Conservation (phyloP, 78 protist species). For the slime mould (Dictyostelium discoideum) region dicty_2.7 NC_007090.3:3992501-3993000, state of each 20-base stretch:
- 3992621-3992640: background rate
- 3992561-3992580: background rate
- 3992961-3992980: conserved; percentile 1
- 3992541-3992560: background rate
- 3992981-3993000: conserved; percentile 7
- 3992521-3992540: background rate
- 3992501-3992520: background rate
- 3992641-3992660: background rate
- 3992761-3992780: background rate
- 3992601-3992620: background rate
- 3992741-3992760: background rate
- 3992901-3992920: background rate
- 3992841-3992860: background rate
- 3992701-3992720: background rate
- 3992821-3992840: background rate
- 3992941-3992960: conserved; percentile 10
- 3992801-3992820: background rate
- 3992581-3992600: background rate
- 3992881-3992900: conserved; percentile 7
- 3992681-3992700: background rate
- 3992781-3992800: background rate
- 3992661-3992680: background rate
- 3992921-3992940: conserved; percentile 21
- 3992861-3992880: background rate
- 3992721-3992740: background rate